Conservation (phyloP, 352 stramenopile genomes). For the Phytophthora citrophthora region DNA sequence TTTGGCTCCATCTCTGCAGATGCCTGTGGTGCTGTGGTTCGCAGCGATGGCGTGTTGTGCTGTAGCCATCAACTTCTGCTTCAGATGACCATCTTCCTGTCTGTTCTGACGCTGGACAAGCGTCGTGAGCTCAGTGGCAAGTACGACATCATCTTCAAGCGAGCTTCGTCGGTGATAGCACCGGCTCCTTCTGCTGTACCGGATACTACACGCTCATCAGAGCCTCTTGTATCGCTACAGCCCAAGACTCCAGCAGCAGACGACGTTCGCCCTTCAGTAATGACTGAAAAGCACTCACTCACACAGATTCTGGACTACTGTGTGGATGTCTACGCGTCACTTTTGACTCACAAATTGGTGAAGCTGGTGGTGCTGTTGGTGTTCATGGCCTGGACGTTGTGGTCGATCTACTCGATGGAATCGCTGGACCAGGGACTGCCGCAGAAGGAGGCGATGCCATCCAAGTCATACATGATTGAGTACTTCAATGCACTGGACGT, state of each 20-base stretch:
- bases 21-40: constrained; percentile 72
- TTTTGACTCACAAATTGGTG: constrained; percentile 50
- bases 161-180: constrained; percentile 12
- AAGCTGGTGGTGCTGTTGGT: constrained; percentile 51
- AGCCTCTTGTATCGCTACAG: constrained; percentile 35
- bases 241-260: constrained; percentile 33
- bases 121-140: constrained; percentile 57
- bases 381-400: constrained; percentile 51
- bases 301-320: constrained; percentile 42
- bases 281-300: constrained; percentile 13
- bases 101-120: constrained; percentile 63
- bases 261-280: constrained; percentile 9
- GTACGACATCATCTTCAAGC: constrained; percentile 58
- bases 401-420: constrained; percentile 62
- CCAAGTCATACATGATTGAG: constrained; percentile 63
- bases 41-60: constrained; percentile 61
- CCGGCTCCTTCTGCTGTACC: constrained; percentile 10
- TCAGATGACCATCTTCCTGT: constrained; percentile 71
- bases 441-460: constrained; percentile 67
- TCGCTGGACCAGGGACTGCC: constrained; percentile 58
- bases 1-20: constrained; percentile 65
- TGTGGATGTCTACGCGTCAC: constrained; percentile 53
- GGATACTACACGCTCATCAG: constrained; percentile 16
- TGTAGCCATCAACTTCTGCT: constrained; percentile 63
- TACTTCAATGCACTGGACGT: constrained; percentile 67